A percentile compares a stretch with the other conserved stretches of the same genome.
phyloP scores from a whole-genome alignment of 192 early-diverging fungal species.

The Dissophora ornata region DNA sequence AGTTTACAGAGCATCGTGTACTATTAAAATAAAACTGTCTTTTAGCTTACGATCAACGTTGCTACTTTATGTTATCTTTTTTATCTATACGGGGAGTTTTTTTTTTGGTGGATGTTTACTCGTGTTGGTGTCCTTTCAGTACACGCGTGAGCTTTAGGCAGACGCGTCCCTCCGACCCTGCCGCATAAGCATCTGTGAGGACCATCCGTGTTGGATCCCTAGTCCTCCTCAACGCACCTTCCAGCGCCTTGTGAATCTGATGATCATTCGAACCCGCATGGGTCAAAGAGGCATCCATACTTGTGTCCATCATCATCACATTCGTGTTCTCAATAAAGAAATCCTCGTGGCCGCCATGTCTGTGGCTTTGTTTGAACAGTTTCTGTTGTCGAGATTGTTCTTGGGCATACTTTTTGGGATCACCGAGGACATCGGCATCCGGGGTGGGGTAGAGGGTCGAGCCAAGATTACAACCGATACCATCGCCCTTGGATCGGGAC shows the following conservation, averaged over 20 bases:
- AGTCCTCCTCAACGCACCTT: background rate
- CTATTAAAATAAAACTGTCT: too few relatives aligned
- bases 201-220: constrained; percentile 24
- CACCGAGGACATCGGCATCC: constrained; percentile 9
- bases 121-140: constrained; percentile 32
- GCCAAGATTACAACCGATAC: constrained; percentile 32
- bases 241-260: constrained; percentile 19
- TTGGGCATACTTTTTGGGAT: constrained; percentile 4
- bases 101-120: too few relatives aligned
- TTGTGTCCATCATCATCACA: constrained; percentile 41
- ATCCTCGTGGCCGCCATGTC: constrained; percentile 18
- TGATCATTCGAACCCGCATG: constrained; percentile 27
- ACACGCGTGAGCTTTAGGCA: constrained; percentile 24
- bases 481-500: constrained; percentile 36
- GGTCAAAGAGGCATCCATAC: constrained; percentile 2
- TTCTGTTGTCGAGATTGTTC: constrained; percentile 9
- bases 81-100: too few relatives aligned
- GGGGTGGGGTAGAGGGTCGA: constrained; percentile 31
- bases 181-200: constrained; percentile 42
- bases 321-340: constrained; percentile 29
- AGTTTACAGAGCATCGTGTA: too few relatives aligned
- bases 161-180: constrained; percentile 26
- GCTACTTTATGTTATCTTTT: too few relatives aligned
- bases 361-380: constrained; percentile 27
- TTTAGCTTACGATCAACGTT: background rate